phyloP scores from a whole-genome alignment of 1,284 basidiomycete genomes.

The Peniophora sp. region DNA sequence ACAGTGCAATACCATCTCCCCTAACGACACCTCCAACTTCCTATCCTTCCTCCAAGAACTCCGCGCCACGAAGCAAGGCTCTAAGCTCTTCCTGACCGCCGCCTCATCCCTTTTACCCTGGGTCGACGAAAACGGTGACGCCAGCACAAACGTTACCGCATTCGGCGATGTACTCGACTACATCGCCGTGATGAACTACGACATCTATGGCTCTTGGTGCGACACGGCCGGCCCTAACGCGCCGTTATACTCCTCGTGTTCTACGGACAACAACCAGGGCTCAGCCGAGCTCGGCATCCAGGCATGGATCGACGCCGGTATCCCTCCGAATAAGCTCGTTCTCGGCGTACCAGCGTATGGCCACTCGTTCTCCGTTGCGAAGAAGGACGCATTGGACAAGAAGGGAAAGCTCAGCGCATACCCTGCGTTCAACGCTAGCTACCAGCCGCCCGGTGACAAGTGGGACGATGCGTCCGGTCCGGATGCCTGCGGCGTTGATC shows the following conservation, averaged over 20 bases:
- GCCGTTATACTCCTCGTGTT: constrained; percentile 69
- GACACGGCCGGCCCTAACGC: constrained; percentile 63
- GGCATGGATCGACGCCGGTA: constrained; percentile 68
- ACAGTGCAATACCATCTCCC: constrained; percentile 54
- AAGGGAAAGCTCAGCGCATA: constrained; percentile 28
- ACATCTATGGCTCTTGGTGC: constrained; percentile 54
- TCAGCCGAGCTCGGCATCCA: constrained; percentile 66
- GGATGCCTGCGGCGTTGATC: constrained; percentile 45
- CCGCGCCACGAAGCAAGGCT: constrained; percentile 39
- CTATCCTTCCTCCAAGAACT: constrained; percentile 68
- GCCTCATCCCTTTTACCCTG: constrained; percentile 65
- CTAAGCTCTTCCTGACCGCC: constrained; percentile 60
- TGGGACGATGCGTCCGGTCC: constrained; percentile 37
- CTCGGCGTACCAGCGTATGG: constrained; percentile 76
- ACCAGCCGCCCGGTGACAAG: constrained; percentile 39
- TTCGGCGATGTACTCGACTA: constrained; percentile 68
- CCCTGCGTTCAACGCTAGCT: constrained; percentile 34
- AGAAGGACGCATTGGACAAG: constrained; percentile 21
- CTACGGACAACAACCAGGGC: constrained; percentile 49
- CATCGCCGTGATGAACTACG: constrained; percentile 81
- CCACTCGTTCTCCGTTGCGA: constrained; percentile 40
- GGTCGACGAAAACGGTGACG: constrained; percentile 35
- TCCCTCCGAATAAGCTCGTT: constrained; percentile 65
- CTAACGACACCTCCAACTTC: constrained; percentile 59
- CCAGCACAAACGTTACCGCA: constrained; percentile 50